phyloP scores from a whole-genome alignment of 1,284 basidiomycete genomes.

The Afroboletus lepidellus region DNA sequence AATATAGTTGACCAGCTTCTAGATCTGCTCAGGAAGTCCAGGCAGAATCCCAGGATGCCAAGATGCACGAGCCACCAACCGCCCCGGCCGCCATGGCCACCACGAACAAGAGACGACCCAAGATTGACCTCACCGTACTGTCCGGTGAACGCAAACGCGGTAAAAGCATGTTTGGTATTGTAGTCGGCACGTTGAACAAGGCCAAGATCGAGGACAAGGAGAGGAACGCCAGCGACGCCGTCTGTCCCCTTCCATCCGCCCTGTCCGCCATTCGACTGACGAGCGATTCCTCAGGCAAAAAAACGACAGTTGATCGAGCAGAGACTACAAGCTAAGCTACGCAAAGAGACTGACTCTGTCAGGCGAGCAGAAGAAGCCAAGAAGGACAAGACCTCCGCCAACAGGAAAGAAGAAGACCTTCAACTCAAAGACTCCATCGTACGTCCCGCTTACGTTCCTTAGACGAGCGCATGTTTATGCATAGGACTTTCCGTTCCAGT shows the following conservation, averaged over 20 bases:
- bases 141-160: conserved; percentile 69
- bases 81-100: conserved; percentile 32
- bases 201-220: conserved; percentile 80
- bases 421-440: conserved; percentile 78
- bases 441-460: conserved; percentile 31
- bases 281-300: conserved; percentile 53
- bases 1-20: conserved; percentile 1
- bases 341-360: conserved; percentile 79
- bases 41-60: conserved; percentile 34
- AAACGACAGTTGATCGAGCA: conserved; percentile 77
- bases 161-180: conserved; percentile 79
- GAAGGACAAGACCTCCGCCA: conserved; percentile 71
- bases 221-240: conserved; percentile 75
- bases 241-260: conserved; percentile 35
- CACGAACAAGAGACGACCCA: conserved; percentile 58
- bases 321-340: conserved; percentile 75
- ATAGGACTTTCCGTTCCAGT: conserved; percentile 38
- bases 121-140: conserved; percentile 59
- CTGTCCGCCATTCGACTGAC: conserved; percentile 4
- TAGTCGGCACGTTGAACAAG: conserved; percentile 77
- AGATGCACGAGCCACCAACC: conserved; percentile 36
- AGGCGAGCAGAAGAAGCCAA: conserved; percentile 79
- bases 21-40: conserved; percentile 37
- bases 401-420: conserved; percentile 75
- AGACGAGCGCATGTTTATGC: background rate